Evolutionary conservation across 441 rosid species (phyloP).

Genomic region (Iberis amara): DNA sequence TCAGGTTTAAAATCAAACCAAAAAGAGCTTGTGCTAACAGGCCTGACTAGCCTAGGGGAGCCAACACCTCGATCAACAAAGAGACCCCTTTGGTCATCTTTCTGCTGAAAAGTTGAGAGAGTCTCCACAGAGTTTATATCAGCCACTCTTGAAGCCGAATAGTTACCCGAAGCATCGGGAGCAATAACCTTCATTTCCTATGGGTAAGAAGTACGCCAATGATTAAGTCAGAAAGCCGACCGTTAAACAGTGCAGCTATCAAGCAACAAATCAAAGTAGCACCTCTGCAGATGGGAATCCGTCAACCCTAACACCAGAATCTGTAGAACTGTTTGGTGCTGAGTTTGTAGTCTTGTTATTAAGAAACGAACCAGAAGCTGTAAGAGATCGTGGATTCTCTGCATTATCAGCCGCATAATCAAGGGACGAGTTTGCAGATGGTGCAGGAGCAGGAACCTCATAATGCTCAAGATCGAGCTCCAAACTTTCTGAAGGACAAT

Average conservation of each 20-base stretch:
- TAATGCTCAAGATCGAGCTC: conserved; percentile 98
- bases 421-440: conserved; percentile 68
- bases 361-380: conserved; percentile 40
- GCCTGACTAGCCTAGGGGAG: conserved; percentile 82
- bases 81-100: conserved; percentile 75
- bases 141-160: conserved; percentile 40
- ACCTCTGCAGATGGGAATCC: conserved; percentile 66
- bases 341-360: conserved; percentile 35
- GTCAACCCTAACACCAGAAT: conserved; percentile 42
- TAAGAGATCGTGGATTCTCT: conserved; percentile 78
- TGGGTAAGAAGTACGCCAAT: conserved; percentile 20
- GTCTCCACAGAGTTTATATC: conserved; percentile 76
- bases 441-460: conserved; percentile 88
- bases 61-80: conserved; percentile 98
- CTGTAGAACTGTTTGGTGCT: conserved; percentile 26
- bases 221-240: neutral
- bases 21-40: conserved; percentile 63
- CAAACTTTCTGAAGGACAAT: conserved; percentile 65
- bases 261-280: conserved; percentile 20
- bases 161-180: conserved; percentile 58
- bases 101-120: conserved; percentile 63
- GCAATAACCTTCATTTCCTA: conserved; percentile 69
- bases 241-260: conserved; percentile 7
- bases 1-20: conserved; percentile 56
- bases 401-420: conserved; percentile 88